Evolutionary conservation across 176 grass and related monocot species (phyloP).

Genomic region (Leersia perrieri): DNA sequence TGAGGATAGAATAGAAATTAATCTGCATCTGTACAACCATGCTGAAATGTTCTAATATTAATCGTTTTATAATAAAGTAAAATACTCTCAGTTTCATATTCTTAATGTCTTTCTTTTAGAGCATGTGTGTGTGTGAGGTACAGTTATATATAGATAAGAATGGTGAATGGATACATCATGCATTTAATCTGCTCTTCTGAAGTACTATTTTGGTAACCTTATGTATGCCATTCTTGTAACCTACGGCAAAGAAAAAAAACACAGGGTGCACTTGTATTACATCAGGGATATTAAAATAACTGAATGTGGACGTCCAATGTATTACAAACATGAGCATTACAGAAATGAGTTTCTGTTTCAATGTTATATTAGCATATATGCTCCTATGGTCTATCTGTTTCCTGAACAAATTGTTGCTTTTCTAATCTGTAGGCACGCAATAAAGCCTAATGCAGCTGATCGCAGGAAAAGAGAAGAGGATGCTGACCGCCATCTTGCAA

Average conservation of each 20-base stretch:
- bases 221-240: background rate
- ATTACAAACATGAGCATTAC: background rate
- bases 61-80: background rate
- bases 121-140: no score
- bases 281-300: background rate
- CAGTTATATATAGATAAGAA: background rate
- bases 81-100: background rate
- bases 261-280: background rate
- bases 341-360: background rate
- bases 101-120: no score
- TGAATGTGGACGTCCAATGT: background rate
- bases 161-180: background rate
- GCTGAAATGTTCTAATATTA: constrained; percentile 2
- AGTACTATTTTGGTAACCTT: constrained; percentile 6
- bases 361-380: constrained; percentile 16
- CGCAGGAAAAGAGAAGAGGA: constrained; percentile 81
- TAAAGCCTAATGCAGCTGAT: constrained; percentile 47
- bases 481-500: constrained; percentile 77
- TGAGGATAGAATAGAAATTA: background rate
- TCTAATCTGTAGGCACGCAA: constrained; percentile 41
- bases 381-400: background rate
- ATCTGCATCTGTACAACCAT: background rate
- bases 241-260: background rate
- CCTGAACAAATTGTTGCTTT: constrained; percentile 1
- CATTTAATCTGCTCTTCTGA: background rate